Evolutionary conservation across 2,329 filamentous ascomycete species (phyloP).

Genomic region (Clonostachys rhizophaga): DNA sequence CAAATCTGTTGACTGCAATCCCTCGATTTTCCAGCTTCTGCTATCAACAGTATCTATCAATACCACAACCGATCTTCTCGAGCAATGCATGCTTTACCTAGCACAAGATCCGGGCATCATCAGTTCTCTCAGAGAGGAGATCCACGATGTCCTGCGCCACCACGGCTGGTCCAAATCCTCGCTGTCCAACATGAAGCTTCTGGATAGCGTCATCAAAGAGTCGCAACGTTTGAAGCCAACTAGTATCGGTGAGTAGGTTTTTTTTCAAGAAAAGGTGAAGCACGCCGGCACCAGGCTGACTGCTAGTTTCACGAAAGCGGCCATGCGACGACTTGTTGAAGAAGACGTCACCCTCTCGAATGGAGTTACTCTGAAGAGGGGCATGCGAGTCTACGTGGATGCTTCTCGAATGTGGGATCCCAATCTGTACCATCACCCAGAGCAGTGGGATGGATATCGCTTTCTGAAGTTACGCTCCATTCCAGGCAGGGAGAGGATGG

Average conservation of each 20-base stretch:
- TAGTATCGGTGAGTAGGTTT: constrained; percentile 4
- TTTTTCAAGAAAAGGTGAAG: not conserved
- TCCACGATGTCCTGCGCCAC: constrained; percentile 5
- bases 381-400: constrained; percentile 7
- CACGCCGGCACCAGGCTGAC: constrained; percentile 14
- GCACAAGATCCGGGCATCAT: constrained; percentile 31
- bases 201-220: constrained; percentile 18
- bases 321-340: constrained; percentile 3
- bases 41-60: constrained; percentile 45
- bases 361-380: constrained; percentile 10
- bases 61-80: constrained; percentile 33
- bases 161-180: constrained; percentile 11
- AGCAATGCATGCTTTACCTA: constrained; percentile 13
- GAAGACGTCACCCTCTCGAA: constrained; percentile 9
- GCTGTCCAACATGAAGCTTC: constrained; percentile 12
- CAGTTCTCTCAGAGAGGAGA: constrained; percentile 33
- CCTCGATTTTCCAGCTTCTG: constrained; percentile 6
- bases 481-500: constrained; percentile 11
- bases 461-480: constrained; percentile 17
- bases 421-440: constrained; percentile 8
- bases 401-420: constrained; percentile 10
- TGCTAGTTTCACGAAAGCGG: constrained; percentile 21
- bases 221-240: constrained; percentile 14
- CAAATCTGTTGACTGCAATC: constrained; percentile 16
- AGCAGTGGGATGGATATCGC: constrained; percentile 13